Evolutionary conservation across 176 grass and related monocot species (phyloP).

Genomic region (Carex kokanica): DNA sequence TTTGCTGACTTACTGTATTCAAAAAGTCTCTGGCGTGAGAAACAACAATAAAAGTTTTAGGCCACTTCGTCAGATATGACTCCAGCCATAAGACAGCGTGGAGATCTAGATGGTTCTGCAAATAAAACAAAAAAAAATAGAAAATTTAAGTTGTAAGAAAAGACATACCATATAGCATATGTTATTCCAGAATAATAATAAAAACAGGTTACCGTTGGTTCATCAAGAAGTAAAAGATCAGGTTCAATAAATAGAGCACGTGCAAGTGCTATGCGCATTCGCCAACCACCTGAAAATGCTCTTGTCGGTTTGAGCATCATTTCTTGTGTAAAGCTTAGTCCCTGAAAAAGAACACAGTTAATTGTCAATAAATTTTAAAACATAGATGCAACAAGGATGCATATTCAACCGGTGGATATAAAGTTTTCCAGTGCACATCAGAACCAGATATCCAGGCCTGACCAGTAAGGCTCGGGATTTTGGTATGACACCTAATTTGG

Average conservation of each 20-base stretch:
- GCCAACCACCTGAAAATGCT: conserved; percentile 95
- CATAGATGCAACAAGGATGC: not conserved
- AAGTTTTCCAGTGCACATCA: not conserved
- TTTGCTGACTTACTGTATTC: conserved; percentile 62
- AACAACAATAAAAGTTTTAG: conserved; percentile 96
- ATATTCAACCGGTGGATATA: not conserved
- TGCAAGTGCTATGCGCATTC: conserved; percentile 93
- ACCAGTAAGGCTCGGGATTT: not conserved
- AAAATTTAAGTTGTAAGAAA: not conserved
- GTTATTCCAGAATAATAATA: not conserved
- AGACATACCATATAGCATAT: not conserved
- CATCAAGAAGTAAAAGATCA: conserved; percentile 95
- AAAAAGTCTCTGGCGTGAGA: conserved; percentile 95
- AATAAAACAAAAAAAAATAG: conserved; percentile 20
- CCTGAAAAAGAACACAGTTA: conserved; percentile 35
- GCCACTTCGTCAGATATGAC: conserved; percentile 87
- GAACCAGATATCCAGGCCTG: not conserved
- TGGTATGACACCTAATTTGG: not conserved
- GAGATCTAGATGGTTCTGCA: conserved; percentile 98
- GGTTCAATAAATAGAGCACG: conserved; percentile 95
- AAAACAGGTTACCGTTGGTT: conserved; percentile 66
- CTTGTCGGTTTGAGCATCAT: conserved; percentile 82
- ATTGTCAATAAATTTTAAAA: conserved; percentile 7
- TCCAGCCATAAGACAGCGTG: conserved; percentile 97
- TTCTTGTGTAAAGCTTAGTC: conserved; percentile 95